Conservation (phyloP, 2,329 filamentous ascomycete genomes). For the Colletotrichum trifolii region DNA sequence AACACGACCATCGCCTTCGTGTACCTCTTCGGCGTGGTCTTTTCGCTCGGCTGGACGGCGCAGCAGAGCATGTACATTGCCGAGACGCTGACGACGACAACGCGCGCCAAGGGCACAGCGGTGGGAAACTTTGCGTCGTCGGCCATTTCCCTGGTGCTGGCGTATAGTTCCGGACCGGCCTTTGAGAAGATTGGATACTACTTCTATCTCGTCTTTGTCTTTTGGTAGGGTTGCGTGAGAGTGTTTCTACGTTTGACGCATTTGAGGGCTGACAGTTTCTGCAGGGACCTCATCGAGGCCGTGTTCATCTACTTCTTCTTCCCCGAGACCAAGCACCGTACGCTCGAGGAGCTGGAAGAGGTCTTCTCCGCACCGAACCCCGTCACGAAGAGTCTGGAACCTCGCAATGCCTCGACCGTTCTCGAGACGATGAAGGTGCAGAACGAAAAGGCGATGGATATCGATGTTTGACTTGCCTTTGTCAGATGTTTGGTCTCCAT, state of each 20-base stretch:
- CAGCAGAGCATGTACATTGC: constrained; percentile 63
- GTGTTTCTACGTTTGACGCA: background rate
- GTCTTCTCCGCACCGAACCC: constrained; percentile 61
- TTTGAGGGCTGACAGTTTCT: background rate
- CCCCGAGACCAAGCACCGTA: constrained; percentile 59
- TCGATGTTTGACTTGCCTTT: background rate
- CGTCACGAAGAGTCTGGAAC: constrained; percentile 55
- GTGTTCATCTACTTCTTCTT: constrained; percentile 62
- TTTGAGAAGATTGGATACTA: constrained; percentile 57
- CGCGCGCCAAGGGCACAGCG: constrained; percentile 57
- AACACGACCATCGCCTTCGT: constrained; percentile 62
- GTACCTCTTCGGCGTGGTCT: constrained; percentile 63
- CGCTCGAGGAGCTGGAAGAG: constrained; percentile 65
- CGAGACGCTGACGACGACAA: constrained; percentile 57
- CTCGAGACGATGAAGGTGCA: constrained; percentile 41
- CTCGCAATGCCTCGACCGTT: constrained; percentile 55
- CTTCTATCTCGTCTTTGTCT: constrained; percentile 58
- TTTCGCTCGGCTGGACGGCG: constrained; percentile 63
- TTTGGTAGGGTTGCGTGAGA: constrained; percentile 46
- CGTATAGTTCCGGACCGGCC: constrained; percentile 56
- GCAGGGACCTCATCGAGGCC: constrained; percentile 51
- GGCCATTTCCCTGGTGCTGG: constrained; percentile 52
- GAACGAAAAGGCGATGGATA: constrained; percentile 24
- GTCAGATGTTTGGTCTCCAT: no score
- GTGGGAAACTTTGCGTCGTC: constrained; percentile 55